These are phyloP conservation scores for Nymphaea thermarum DNA, from an alignment of 164 flowering plant species.

Conservation along the genomic window DNA sequence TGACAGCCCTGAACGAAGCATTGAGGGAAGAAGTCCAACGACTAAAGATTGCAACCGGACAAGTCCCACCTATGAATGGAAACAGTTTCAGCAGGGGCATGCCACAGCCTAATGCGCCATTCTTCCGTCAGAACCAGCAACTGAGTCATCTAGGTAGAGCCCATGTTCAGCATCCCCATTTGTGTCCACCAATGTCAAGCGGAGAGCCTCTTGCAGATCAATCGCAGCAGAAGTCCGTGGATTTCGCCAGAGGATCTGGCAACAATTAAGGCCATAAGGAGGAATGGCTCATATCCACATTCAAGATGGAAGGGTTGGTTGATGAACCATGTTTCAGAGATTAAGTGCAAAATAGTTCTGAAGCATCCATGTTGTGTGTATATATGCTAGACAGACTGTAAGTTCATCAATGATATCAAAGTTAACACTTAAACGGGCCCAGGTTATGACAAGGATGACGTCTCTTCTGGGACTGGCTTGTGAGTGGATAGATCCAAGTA, in stretches of 20 bases:
- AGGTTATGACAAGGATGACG: too few relatives aligned
- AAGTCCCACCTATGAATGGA: conserved; percentile 34
- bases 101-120: conserved; percentile 24
- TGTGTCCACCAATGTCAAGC: not conserved
- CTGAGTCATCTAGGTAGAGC: not conserved
- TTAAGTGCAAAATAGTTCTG: not conserved
- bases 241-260: not conserved
- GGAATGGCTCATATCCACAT: not conserved
- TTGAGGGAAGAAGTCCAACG: conserved; percentile 74
- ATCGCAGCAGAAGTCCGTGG: not conserved
- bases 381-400: not conserved
- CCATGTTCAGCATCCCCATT: not conserved
- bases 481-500: too few relatives aligned
- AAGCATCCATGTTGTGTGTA: not conserved
- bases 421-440: not conserved
- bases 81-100: conserved; percentile 33
- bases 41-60: conserved; percentile 64
- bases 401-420: not conserved
- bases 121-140: conserved; percentile 4
- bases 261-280: not conserved
- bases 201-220: not conserved
- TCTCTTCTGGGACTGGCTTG: too few relatives aligned
- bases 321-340: not conserved
- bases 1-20: conserved; percentile 65
- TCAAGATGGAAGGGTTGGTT: too few relatives aligned